Percentiles rank a stretch among this genome's conserved stretches.
Evolutionary conservation across 2,329 filamentous ascomycete species (phyloP).

Genomic region (Fusarium veterinarium): DNA sequence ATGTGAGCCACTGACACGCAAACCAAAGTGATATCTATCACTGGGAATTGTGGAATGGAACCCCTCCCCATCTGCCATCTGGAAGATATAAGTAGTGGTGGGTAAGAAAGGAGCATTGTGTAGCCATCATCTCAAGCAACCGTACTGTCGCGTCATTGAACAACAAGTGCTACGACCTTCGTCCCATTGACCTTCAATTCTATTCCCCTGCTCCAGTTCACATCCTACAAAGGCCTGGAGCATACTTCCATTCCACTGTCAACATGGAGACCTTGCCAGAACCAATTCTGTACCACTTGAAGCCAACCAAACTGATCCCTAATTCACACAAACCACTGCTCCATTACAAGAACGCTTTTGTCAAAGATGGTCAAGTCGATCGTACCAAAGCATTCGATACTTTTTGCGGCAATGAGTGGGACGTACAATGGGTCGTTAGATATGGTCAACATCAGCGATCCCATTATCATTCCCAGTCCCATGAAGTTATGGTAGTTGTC

Average conservation of each 20-base stretch:
- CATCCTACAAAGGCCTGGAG: fast-evolving
- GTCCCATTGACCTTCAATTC: fast-evolving
- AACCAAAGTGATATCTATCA: not conserved
- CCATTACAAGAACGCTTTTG: conserved; percentile 8
- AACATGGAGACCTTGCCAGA: conserved; percentile 2
- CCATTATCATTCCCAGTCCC: conserved; percentile 11
- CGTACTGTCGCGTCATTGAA: too few relatives aligned
- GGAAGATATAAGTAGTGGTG: not conserved
- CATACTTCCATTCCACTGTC: fast-evolving
- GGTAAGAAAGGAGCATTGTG: not conserved
- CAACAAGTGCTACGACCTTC: not conserved
- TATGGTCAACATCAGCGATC: conserved; percentile 16
- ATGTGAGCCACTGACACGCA: too few relatives aligned
- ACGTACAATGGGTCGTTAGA: conserved; percentile 13
- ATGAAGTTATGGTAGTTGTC: conserved; percentile 16
- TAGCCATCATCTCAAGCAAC: not conserved
- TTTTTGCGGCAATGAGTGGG: conserved; percentile 2
- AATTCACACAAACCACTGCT: conserved; percentile 19
- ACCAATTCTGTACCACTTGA: conserved; percentile 8
- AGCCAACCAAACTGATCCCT: conserved; percentile 12
- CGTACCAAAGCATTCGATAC: conserved; percentile 9
- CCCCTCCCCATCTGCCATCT: fast-evolving
- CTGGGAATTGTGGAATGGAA: not conserved
- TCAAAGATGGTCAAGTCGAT: conserved; percentile 8
- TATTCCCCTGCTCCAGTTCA: fast-evolving